Evolutionary conservation across 257 asterid genomes (phyloP), one percentile per base, ranked within the genome.

Genomic region (Scutellaria minor): DNA sequence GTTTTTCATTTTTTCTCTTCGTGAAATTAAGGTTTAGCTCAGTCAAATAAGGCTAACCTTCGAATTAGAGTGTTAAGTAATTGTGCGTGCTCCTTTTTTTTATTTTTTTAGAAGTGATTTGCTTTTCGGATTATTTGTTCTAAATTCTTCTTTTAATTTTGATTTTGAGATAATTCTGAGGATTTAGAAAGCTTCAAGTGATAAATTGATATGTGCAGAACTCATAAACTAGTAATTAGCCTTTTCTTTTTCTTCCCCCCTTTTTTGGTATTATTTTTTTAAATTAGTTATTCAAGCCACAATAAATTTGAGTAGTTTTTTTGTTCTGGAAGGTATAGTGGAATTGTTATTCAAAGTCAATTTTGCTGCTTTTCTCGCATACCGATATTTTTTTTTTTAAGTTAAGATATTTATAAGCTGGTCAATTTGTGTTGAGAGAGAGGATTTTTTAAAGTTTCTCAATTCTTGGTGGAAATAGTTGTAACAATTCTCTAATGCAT

Each of bases 11-110:
- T 24, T 24, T 24, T 24, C 2, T 4, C 48, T 13, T n/a, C 2
- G 55, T 45, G 68, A 18, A 51, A 71, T 76, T 76, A 13, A 24
- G 59, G 52, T 62, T 67, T 31, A 41, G 6, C 67, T 22, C 31
- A 44, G 76, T 40, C 2, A n/a, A 27, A 37, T 66, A 35, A 72
- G 77, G 68, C 50, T 61, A 66, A 46, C 37, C 51, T 57, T 69
- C n/a, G 79, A 69, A 64, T 80, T 71, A 56, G 62, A 57, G 35
- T 51, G 47, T 56, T 51, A 12, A 47, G 44, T 64, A 56, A 63
- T 48, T 57, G 44, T 13, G 52, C 47, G 11, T 64, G 54, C 39
- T 60, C 22, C 22, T 37, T 6, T 39, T 44, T 57, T 13, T 46
- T 45, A 31, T 1, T 57, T 13, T 53, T 53, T 31, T 1, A 7